Evolutionary conservation across 257 asterid genomes (phyloP).

Genomic region (Nicotiana noctiflora): DNA sequence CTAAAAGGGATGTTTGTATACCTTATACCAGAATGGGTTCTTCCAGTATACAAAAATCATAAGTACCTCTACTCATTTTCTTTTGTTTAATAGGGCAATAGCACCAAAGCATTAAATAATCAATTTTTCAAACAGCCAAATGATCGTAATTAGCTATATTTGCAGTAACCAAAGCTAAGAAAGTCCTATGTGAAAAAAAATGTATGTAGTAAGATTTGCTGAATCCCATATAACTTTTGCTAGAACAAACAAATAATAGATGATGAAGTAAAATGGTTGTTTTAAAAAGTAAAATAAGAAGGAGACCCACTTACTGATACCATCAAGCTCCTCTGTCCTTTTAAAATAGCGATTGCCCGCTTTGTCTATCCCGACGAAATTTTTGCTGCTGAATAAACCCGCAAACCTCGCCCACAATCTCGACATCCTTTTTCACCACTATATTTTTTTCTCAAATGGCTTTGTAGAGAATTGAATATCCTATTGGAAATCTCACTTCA

Average conservation of each 20-base stretch:
- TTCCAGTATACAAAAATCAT: not conserved
- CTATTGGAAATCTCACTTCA: too few species aligned
- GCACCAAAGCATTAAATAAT: not conserved
- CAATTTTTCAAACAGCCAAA: not conserved
- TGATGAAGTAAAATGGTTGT: not conserved
- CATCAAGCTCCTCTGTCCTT: constrained; percentile 62
- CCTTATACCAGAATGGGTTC: not conserved
- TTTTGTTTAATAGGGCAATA: not conserved
- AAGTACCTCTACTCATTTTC: not conserved
- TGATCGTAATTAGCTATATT: not conserved
- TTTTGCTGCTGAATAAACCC: constrained; percentile 54
- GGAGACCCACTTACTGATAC: constrained; percentile 56
- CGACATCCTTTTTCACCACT: constrained; percentile 35
- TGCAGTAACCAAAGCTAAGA: not conserved
- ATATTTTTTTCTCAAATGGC: too few species aligned
- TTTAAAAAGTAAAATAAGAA: not conserved
- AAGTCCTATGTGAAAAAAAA: not conserved
- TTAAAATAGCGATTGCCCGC: constrained; percentile 75
- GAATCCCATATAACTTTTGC: not conserved
- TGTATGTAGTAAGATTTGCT: not conserved
- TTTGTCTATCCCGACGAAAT: constrained; percentile 62
- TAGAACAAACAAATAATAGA: not conserved
- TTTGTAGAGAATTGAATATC: too few species aligned
- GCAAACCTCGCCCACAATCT: constrained; percentile 56
- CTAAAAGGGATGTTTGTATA: not conserved